These are phyloP conservation scores for Cucurbitaria berberidis DNA, from an alignment of 2,329 filamentous ascomycete species.

Conservation along the genomic window DNA sequence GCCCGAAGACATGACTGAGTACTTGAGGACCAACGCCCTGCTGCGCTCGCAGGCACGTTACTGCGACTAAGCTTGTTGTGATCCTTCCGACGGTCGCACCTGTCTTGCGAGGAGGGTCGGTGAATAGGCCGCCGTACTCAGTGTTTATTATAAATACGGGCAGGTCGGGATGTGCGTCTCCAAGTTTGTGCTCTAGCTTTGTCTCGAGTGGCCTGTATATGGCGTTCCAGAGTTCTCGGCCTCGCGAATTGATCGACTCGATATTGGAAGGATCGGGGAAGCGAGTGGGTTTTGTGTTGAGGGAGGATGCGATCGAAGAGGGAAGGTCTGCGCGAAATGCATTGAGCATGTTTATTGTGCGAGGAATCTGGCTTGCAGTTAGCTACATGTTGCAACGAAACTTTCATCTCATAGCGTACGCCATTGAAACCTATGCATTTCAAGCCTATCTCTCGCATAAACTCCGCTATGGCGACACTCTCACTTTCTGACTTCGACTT, in stretches of 20 bases:
- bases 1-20: slow-evolving; percentile 78
- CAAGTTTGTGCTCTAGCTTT: slow-evolving; percentile 74
- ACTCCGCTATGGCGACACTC: slow-evolving; percentile 64
- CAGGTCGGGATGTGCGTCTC: slow-evolving; percentile 77
- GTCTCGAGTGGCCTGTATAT: slow-evolving; percentile 77
- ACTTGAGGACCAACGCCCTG: slow-evolving; percentile 85
- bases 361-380: slow-evolving; percentile 73
- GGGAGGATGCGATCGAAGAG: slow-evolving; percentile 56
- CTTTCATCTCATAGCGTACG: slow-evolving; percentile 26
- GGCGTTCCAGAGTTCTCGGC: slow-evolving; percentile 72
- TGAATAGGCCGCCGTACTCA: slow-evolving; percentile 76
- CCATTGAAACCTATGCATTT: slow-evolving; percentile 83
- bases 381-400: neutral
- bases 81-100: slow-evolving; percentile 68
- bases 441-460: slow-evolving; percentile 76
- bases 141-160: slow-evolving; percentile 78
- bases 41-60: slow-evolving; percentile 77
- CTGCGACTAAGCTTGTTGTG: slow-evolving; percentile 74
- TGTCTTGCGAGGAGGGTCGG: slow-evolving; percentile 64
- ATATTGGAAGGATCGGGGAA: slow-evolving; percentile 56
- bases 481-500: slow-evolving; percentile 34
- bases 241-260: slow-evolving; percentile 61
- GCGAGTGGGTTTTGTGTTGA: slow-evolving; percentile 66
- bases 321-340: slow-evolving; percentile 72
- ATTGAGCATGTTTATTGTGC: slow-evolving; percentile 81